These are phyloP conservation scores for Pythium diclinum DNA, from an alignment of 352 stramenopile genomes.

Conservation along the genomic window DNA sequence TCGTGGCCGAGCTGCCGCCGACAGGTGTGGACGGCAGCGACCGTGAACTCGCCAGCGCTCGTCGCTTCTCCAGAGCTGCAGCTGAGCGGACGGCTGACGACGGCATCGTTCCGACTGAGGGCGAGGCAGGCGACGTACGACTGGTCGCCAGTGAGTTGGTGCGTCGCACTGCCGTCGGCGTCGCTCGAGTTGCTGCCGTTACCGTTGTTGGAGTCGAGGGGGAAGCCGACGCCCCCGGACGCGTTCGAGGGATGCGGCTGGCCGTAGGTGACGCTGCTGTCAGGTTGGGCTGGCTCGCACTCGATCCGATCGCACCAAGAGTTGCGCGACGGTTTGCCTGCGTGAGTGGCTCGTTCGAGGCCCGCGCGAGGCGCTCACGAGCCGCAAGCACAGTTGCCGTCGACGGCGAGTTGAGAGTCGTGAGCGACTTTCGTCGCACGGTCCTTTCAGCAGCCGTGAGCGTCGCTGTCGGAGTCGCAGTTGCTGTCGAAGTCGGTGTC, in stretches of 20 bases:
- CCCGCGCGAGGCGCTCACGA: slow-evolving; percentile 23
- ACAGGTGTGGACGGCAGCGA: slow-evolving; percentile 22
- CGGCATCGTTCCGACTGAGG: neutral
- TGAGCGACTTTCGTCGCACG: slow-evolving; percentile 25
- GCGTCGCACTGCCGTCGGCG: slow-evolving; percentile 11
- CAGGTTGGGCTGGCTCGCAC: slow-evolving; percentile 16
- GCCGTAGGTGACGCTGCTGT: slow-evolving; percentile 1
- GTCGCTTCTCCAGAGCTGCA: slow-evolving; percentile 20
- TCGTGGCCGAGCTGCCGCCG: neutral
- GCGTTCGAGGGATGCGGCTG: slow-evolving; percentile 9
- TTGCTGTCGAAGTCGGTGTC: neutral
- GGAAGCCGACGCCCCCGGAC: neutral
- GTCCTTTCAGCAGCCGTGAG: slow-evolving; percentile 23
- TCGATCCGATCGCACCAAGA: slow-evolving; percentile 25
- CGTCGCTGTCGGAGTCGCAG: neutral
- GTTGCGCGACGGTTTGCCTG: slow-evolving; percentile 26
- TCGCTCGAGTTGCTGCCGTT: slow-evolving; percentile 6
- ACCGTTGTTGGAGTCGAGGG: slow-evolving; percentile 12
- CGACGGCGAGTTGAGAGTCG: slow-evolving; percentile 22
- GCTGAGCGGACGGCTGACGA: slow-evolving; percentile 10
- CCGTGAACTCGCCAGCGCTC: slow-evolving; percentile 18
- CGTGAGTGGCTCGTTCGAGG: slow-evolving; percentile 14
- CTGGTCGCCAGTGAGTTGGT: slow-evolving; percentile 14
- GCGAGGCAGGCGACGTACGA: neutral
- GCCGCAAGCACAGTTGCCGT: slow-evolving; percentile 20